These are phyloP conservation scores for Ricinus communis DNA, from an alignment of 345 rosid species.

Conservation along the genomic window DNA sequence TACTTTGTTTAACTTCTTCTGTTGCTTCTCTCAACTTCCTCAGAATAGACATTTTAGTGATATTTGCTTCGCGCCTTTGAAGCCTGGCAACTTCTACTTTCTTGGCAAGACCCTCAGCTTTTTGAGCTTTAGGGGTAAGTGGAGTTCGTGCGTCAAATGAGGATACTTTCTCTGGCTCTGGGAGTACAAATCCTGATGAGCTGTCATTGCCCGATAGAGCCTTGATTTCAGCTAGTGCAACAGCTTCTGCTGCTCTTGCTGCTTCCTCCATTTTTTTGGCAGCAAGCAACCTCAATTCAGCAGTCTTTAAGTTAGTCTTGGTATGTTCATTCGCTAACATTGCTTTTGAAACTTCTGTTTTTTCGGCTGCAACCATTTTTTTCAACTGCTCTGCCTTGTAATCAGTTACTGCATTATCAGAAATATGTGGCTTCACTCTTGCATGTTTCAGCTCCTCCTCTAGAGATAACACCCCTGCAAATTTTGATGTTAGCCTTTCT, in stretches of 20 bases:
- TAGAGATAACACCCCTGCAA: constrained; percentile 48
- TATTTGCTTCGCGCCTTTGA: constrained; percentile 30
- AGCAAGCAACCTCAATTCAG: constrained; percentile 88
- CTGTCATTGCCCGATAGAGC: constrained; percentile 47
- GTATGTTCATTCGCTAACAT: constrained; percentile 35
- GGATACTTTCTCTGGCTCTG: constrained; percentile 50
- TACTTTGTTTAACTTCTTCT: constrained; percentile 69
- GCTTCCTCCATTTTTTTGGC: constrained; percentile 99
- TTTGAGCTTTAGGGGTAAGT: constrained; percentile 32
- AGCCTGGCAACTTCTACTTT: constrained; percentile 28
- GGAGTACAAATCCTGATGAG: constrained; percentile 45
- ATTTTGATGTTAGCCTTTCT: constrained; percentile 60
- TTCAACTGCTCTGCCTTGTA: constrained; percentile 41
- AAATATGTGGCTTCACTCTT: constrained; percentile 37
- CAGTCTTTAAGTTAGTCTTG: constrained; percentile 49
- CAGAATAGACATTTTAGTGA: constrained; percentile 46
- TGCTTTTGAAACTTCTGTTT: constrained; percentile 28
- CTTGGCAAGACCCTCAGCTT: constrained; percentile 25
- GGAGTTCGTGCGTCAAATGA: constrained; percentile 39
- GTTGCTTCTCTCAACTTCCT: constrained; percentile 80
- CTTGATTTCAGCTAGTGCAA: constrained; percentile 72
- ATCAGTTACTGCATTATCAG: constrained; percentile 14
- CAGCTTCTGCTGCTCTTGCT: constrained; percentile 90
- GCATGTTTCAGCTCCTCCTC: constrained; percentile 52
- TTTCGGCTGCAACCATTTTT: constrained; percentile 42